Conservation (phyloP, 2,329 filamentous ascomycete genomes). For the Aspergillus fijiensis region DNA sequence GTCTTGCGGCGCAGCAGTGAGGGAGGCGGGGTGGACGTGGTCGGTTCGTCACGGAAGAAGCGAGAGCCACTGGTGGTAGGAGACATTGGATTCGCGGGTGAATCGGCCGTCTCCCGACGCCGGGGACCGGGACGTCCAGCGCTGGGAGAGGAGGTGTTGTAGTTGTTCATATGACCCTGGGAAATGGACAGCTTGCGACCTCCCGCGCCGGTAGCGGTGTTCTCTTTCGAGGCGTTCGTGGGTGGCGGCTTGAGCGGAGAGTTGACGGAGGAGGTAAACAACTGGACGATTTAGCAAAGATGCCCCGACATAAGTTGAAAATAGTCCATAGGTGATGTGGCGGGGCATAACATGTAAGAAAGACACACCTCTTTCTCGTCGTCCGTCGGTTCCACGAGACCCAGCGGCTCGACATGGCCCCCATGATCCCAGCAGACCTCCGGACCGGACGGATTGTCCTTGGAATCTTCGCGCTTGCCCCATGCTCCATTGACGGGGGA, state of each 20-base stretch:
- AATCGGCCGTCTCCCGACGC: conserved; percentile 80
- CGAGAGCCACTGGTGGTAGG: conserved; percentile 47
- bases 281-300: conserved; percentile 50
- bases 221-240: conserved; percentile 63
- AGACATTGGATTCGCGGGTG: conserved; percentile 54
- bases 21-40: conserved; percentile 60
- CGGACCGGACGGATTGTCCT: conserved; percentile 74
- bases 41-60: conserved; percentile 51
- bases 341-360: conserved; percentile 3
- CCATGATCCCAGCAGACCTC: conserved; percentile 85
- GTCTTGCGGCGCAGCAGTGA: conserved; percentile 62
- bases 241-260: conserved; percentile 85
- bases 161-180: conserved; percentile 62
- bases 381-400: conserved; percentile 68
- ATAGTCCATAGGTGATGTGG: background rate
- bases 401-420: conserved; percentile 69
- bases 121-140: conserved; percentile 71
- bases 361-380: conserved; percentile 62
- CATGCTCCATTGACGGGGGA: conserved; percentile 63
- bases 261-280: conserved; percentile 85
- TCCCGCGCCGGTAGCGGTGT: conserved; percentile 40
- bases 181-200: conserved; percentile 81
- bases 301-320: background rate
- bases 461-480: conserved; percentile 74
- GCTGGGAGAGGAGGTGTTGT: conserved; percentile 71